phyloP scores from a whole-genome alignment of 306 rosid genomes.

The Leucaena leucocephala region DNA sequence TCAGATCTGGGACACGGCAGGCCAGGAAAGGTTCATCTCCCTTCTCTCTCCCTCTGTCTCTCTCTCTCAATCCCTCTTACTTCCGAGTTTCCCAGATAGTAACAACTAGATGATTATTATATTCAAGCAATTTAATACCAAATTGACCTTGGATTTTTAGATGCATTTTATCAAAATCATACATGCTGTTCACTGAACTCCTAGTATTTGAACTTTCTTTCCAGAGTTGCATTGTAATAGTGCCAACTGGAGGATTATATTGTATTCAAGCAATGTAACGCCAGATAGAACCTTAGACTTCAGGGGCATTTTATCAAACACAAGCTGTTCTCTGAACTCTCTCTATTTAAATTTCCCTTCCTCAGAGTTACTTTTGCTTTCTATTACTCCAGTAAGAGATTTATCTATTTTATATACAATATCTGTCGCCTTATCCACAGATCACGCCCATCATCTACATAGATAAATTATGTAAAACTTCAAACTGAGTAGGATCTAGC shows the following conservation, averaged over 20 bases:
- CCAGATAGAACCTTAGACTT: slow-evolving; percentile 20
- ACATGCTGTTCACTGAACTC: slow-evolving; percentile 29
- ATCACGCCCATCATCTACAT: neutral
- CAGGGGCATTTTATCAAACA: slow-evolving; percentile 10
- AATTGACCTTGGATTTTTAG: slow-evolving; percentile 22
- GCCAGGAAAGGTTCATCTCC: slow-evolving; percentile 77
- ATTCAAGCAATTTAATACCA: slow-evolving; percentile 26
- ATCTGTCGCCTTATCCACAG: neutral
- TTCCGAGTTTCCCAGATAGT: slow-evolving; percentile 28
- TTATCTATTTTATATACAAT: neutral
- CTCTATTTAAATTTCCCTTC: slow-evolving; percentile 19
- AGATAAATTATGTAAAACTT: neutral
- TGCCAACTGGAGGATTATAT: slow-evolving; percentile 7
- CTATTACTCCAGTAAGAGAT: slow-evolving; percentile 14
- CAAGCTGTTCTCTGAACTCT: slow-evolving; percentile 24
- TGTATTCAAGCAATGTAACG: slow-evolving; percentile 24
- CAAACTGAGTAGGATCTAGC: neutral
- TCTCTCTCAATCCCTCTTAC: neutral
- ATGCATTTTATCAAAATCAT: slow-evolving; percentile 8
- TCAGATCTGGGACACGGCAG: slow-evolving; percentile 99
- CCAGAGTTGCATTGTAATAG: slow-evolving; percentile 20
- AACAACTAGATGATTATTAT: slow-evolving; percentile 18
- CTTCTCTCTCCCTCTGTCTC: no score
- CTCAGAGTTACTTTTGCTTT: slow-evolving; percentile 19
- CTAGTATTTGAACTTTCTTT: slow-evolving; percentile 10